Conservation (phyloP, 768 basidiomycete genomes). For the Phanerodontia chrysosporium region DNA sequence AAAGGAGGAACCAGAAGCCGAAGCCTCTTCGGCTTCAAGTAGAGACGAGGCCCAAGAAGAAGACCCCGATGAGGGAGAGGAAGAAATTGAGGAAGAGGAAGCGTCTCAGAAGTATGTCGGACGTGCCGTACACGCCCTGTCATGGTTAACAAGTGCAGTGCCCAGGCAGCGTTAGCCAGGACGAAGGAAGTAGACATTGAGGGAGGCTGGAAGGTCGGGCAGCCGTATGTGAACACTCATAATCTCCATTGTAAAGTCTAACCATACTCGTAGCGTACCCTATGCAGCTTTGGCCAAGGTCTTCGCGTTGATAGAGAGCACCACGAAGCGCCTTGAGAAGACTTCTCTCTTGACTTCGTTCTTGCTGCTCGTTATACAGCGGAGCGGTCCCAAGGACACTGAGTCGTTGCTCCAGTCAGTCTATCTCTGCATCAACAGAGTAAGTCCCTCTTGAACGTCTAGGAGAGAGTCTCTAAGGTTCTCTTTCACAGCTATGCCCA, state of each 20-base stretch:
- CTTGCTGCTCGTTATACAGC: conserved; percentile 82
- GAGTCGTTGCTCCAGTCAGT: conserved; percentile 82
- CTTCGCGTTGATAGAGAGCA: conserved; percentile 86
- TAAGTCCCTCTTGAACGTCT: conserved; percentile 26
- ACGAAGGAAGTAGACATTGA: conserved; percentile 69
- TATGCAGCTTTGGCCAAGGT: conserved; percentile 90
- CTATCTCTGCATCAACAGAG: conserved; percentile 95
- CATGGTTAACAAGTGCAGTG: conserved; percentile 37
- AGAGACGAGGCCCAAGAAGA: conserved; percentile 9
- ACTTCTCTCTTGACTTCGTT: conserved; percentile 84
- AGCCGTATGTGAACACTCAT: conserved; percentile 55
- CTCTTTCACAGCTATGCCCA: conserved; percentile 66
- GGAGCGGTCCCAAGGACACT: conserved; percentile 71
- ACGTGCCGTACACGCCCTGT: background rate
- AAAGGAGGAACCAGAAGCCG: conserved; percentile 7
- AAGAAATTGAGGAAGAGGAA: conserved; percentile 39
- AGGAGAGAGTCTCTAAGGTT: background rate
- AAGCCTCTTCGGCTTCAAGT: conserved; percentile 6
- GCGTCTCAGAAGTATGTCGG: conserved; percentile 62
- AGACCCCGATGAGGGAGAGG: conserved; percentile 24
- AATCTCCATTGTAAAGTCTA: background rate
- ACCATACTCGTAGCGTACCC: conserved; percentile 61
- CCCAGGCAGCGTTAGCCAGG: conserved; percentile 60
- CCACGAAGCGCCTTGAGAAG: conserved; percentile 94
- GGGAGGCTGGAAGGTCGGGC: conserved; percentile 80